These are phyloP conservation scores for Phytopythium boreale DNA, from an alignment of 352 stramenopile genomes.

Conservation along the genomic window DNA sequence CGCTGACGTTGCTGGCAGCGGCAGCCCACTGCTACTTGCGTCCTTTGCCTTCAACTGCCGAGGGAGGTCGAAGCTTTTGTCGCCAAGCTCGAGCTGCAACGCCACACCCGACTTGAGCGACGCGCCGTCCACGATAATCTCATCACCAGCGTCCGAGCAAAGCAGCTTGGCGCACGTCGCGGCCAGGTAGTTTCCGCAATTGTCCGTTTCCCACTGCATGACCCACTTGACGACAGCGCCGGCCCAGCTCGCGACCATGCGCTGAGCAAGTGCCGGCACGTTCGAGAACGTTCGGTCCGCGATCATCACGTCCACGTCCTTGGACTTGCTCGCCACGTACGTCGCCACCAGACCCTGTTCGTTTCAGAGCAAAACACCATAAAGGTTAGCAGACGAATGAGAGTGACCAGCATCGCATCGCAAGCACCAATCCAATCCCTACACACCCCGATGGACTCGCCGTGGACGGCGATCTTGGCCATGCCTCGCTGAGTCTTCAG, in stretches of 20 bases:
- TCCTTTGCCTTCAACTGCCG: constrained; percentile 20
- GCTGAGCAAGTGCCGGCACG: constrained; percentile 71
- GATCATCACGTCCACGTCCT: constrained; percentile 63
- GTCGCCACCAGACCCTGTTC: constrained; percentile 63
- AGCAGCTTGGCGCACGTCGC: constrained; percentile 77
- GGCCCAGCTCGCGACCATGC: constrained; percentile 75
- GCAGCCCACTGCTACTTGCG: background rate
- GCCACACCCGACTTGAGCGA: constrained; percentile 83
- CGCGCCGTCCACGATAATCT: constrained; percentile 80
- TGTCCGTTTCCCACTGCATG: constrained; percentile 83
- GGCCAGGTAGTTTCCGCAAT: constrained; percentile 66
- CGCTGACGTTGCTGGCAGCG: background rate
- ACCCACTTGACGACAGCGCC: constrained; percentile 55
- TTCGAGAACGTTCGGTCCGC: constrained; percentile 82
- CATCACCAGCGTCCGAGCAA: constrained; percentile 78
- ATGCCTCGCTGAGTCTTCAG: constrained; percentile 50
- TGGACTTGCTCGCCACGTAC: constrained; percentile 55
- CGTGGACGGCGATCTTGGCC: constrained; percentile 68
- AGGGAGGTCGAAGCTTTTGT: constrained; percentile 34
- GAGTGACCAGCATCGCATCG: background rate
- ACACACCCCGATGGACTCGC: constrained; percentile 74
- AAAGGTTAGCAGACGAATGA: background rate
- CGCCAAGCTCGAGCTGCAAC: constrained; percentile 56
- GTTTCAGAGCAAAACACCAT: background rate
- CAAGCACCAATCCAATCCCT: background rate